A percentile compares a stretch with the other conserved stretches of the same genome.
These are phyloP conservation scores for Lithospermum erythrorhizon DNA, from an alignment of 257 asterid species.

Conservation along the genomic window DNA sequence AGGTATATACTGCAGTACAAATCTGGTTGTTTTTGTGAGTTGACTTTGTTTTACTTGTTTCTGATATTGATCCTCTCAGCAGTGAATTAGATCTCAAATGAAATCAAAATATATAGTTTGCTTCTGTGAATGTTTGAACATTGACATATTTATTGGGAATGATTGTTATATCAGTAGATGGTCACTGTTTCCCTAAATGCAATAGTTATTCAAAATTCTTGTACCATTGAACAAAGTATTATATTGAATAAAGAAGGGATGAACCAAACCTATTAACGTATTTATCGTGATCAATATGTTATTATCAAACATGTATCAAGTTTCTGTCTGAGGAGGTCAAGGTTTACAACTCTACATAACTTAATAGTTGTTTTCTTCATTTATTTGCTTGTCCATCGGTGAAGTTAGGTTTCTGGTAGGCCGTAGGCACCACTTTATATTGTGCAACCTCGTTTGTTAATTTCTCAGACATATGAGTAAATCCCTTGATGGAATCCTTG, in stretches of 20 bases:
- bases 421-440: no score
- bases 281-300: neutral
- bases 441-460: no score
- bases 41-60: constrained; percentile 6
- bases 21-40: neutral
- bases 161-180: neutral
- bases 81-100: neutral
- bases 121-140: neutral
- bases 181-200: neutral
- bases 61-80: neutral
- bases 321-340: neutral
- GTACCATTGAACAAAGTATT: neutral
- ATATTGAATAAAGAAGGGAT: neutral
- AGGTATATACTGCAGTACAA: constrained; percentile 26
- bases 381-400: no score
- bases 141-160: neutral
- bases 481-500: no score
- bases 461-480: no score
- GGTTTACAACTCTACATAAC: neutral
- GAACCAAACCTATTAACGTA: neutral
- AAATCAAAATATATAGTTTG: neutral
- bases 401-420: no score
- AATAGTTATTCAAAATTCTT: neutral
- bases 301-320: neutral
- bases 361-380: no score